Conservation (phyloP, 176 grass and related monocot species). For the Puya raimondii region DNA sequence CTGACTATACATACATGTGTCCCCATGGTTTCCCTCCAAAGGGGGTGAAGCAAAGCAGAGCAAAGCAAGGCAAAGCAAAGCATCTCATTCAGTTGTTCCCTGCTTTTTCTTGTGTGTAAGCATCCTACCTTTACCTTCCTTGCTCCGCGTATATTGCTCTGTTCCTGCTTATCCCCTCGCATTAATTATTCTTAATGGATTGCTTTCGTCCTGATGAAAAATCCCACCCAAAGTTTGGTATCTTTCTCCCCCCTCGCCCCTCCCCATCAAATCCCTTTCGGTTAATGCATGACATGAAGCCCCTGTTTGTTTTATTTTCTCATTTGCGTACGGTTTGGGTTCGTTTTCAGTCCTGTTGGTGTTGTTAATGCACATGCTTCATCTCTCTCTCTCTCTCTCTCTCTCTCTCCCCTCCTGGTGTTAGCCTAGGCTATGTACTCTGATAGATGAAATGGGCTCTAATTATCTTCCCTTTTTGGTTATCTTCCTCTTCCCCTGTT, state of each 20-base stretch:
- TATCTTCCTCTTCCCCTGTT: too few relatives aligned
- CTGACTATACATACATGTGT: too few relatives aligned
- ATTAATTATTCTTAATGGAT: conserved; percentile 13
- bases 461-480: too few relatives aligned
- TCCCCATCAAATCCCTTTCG: conserved; percentile 8
- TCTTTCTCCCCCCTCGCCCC: conserved; percentile 27
- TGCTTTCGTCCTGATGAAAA: conserved; percentile 1
- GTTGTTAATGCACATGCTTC: neutral
- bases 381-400: conserved; percentile 2
- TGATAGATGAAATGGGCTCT: too few relatives aligned
- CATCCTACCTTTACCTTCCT: conserved; percentile 35
- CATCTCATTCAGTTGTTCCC: conserved; percentile 50
- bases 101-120: conserved; percentile 46
- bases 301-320: neutral
- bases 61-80: conserved; percentile 54
- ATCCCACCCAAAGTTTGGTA: conserved; percentile 35
- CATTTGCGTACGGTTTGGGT: neutral
- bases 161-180: neutral
- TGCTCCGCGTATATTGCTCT: conserved; percentile 6
- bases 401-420: neutral
- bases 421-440: too few relatives aligned
- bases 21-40: conserved; percentile 45
- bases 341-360: too few relatives aligned
- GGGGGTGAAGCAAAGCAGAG: conserved; percentile 8
- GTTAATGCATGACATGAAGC: conserved; percentile 5